Conservation (phyloP, 495 filamentous ascomycete species). For the Baudoinia panamericana region DNA sequence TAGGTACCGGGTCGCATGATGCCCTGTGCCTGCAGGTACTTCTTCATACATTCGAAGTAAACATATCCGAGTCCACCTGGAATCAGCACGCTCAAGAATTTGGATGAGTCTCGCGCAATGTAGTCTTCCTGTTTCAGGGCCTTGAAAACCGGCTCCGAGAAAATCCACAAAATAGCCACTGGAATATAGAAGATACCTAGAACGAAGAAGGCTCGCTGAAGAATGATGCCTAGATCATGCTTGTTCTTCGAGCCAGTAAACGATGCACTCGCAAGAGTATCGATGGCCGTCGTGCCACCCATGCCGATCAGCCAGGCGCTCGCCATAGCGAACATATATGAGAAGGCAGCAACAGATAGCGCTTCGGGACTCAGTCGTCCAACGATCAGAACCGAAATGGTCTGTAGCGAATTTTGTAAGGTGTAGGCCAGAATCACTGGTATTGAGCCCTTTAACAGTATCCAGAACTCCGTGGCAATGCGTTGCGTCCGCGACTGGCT, state of each 20-base stretch:
- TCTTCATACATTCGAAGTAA: constrained; percentile 86
- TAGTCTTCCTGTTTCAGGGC: constrained; percentile 66
- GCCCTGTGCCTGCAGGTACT: constrained; percentile 81
- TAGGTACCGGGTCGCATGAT: constrained; percentile 85
- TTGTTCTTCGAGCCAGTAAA: constrained; percentile 76
- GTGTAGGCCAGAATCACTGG: constrained; percentile 84
- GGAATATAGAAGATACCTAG: constrained; percentile 63
- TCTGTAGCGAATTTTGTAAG: constrained; percentile 81
- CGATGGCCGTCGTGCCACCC: constrained; percentile 82
- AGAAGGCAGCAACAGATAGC: constrained; percentile 73
- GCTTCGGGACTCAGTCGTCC: constrained; percentile 71
- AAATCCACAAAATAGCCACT: constrained; percentile 63
- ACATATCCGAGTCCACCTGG: constrained; percentile 83
- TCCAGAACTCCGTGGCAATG: constrained; percentile 50
- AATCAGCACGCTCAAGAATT: constrained; percentile 64
- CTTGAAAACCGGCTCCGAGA: constrained; percentile 62
- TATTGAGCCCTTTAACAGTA: constrained; percentile 53
- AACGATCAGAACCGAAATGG: constrained; percentile 69
- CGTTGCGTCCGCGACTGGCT: constrained; percentile 20
- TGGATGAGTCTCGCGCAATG: constrained; percentile 60
- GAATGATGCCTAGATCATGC: constrained; percentile 67
- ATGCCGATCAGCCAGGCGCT: constrained; percentile 84
- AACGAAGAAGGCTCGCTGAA: constrained; percentile 69
- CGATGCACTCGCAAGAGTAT: constrained; percentile 75
- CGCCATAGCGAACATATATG: constrained; percentile 88